Evolutionary conservation across 2,329 filamentous ascomycete genomes (phyloP).

Genomic region (Sordariomycetes sp.): DNA sequence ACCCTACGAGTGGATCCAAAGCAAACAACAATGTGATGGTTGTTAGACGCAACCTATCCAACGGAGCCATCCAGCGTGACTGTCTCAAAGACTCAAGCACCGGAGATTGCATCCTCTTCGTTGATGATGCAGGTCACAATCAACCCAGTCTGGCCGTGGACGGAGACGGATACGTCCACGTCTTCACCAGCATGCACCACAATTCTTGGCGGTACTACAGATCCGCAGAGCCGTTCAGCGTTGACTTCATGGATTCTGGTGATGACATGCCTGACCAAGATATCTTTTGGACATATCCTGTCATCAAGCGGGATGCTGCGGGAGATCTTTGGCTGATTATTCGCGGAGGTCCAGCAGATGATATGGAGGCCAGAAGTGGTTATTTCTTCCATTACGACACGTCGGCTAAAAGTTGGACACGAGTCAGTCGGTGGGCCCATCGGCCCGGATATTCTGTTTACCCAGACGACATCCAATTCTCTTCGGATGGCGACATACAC

Average conservation of each 20-base stretch:
- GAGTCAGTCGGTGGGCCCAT: slow-evolving; percentile 11
- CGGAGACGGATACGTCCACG: slow-evolving; percentile 15
- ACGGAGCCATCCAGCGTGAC: slow-evolving; percentile 11
- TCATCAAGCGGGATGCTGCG: slow-evolving; percentile 8
- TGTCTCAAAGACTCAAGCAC: slow-evolving; percentile 9
- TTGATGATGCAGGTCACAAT: slow-evolving; percentile 13
- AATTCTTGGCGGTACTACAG: slow-evolving; percentile 15
- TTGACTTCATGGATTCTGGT: slow-evolving; percentile 10
- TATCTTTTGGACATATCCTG: slow-evolving; percentile 9
- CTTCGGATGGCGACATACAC: slow-evolving; percentile 14
- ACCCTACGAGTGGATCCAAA: slow-evolving; percentile 10
- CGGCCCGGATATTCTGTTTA: slow-evolving; percentile 13
- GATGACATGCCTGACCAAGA: slow-evolving; percentile 11
- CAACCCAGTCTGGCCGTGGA: slow-evolving; percentile 11
- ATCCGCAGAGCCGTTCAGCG: slow-evolving; percentile 10
- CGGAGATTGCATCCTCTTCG: slow-evolving; percentile 11
- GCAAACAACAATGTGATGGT: slow-evolving; percentile 16
- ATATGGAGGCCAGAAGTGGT: slow-evolving; percentile 6
- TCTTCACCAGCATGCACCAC: slow-evolving; percentile 18
- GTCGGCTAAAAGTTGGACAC: slow-evolving; percentile 7
- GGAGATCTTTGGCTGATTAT: slow-evolving; percentile 10
- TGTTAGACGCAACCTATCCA: slow-evolving; percentile 8
- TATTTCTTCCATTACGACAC: slow-evolving; percentile 10
- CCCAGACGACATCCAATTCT: slow-evolving; percentile 15
- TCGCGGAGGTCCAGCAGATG: slow-evolving; percentile 8